Base-by-base conservation (phyloP, 192 early-diverging fungal genomes). In the Neocallimastix lanati region DNA sequence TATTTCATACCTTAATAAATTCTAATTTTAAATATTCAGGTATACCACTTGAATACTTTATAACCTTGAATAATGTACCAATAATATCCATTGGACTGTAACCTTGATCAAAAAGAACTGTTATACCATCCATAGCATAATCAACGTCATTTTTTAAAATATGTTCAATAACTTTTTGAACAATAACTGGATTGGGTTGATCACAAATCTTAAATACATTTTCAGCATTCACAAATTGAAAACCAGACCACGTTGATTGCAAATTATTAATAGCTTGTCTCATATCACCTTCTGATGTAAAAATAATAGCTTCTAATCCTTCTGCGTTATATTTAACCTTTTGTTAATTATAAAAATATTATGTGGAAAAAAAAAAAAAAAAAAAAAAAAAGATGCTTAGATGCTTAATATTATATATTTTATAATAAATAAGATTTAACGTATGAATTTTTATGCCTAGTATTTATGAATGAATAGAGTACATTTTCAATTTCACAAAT, bases 131-230 rank as follows among this genome's bases (percentile, higher is more conserved):
- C 7, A 93, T 83, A 13, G 96, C 96, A 30, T 87, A 86, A 35
- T 93, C 90, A 0, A 95, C 88, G 29, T 95, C 84, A 36, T 86
- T 89, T 13, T 86, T 80, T 14, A 89, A 78, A 83, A 96, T 96
- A 77, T 82, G 83, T n/a, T 85, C 84, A 40, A 99, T 87, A 35
- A 97, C 93, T 50, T 88, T 85, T 78, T 90, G 86, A 28, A 98
- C 84, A 7, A 92, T 82, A 14, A 92, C 92, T 1, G 97, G 97
- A 82, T 96, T 94, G 29, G 97, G 97, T 82, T 95, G 95, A 82
- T 99, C 97, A 84, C 97, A 99, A 3, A 99, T 95, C 78, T 95
- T 95, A 86, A 93, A 99, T 11, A 98, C 96, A 80, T 97, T 95
- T 27, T 96, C 95, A 5, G 89, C 88, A 58, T 92, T 92, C 13